Percentiles rank a stretch among this genome's conserved stretches.
Conservation (phyloP, 2,329 filamentous ascomycete genomes). For the Biscogniauxia sp. region DNA sequence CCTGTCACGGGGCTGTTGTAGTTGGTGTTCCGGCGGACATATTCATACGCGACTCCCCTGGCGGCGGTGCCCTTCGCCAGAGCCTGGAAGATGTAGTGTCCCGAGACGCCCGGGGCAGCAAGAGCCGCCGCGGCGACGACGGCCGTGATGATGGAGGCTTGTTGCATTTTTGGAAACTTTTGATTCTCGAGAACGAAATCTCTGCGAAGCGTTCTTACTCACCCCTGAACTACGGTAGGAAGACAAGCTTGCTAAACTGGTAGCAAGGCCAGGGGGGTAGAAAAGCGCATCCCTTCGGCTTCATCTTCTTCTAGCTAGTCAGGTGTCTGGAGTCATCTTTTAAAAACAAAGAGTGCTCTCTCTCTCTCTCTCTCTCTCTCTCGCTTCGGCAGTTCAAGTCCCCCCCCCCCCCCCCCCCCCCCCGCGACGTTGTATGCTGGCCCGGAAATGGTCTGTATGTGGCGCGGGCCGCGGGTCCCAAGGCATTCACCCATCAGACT, state of each 20-base stretch:
- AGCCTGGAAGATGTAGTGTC: constrained; percentile 42
- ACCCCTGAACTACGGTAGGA: not conserved
- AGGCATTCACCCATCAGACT: not conserved
- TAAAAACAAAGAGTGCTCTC: constrained; percentile 13
- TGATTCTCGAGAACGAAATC: not conserved
- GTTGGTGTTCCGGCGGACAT: constrained; percentile 46
- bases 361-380: too few species aligned
- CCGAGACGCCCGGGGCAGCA: constrained; percentile 33
- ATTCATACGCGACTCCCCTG: constrained; percentile 35
- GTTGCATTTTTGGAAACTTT: constrained; percentile 33
- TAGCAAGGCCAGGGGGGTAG: too few species aligned
- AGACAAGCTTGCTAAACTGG: constrained; percentile 3
- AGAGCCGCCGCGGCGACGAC: constrained; percentile 30
- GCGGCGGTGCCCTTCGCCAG: constrained; percentile 31
- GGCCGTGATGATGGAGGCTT: constrained; percentile 26
- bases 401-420: constrained; percentile 5
- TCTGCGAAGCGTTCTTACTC: not conserved
- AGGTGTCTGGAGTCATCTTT: constrained; percentile 3
- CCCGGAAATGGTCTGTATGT: constrained; percentile 17
- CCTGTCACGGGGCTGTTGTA: constrained; percentile 45
- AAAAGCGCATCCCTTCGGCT: constrained; percentile 6
- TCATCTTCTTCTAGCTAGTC: not conserved
- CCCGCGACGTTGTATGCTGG: not conserved
- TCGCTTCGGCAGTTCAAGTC: constrained; percentile 16
- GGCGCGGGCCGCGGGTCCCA: constrained; percentile 19